Conservation (phyloP, 495 filamentous ascomycete genomes). For the Penicillium cataractarum region DNA sequence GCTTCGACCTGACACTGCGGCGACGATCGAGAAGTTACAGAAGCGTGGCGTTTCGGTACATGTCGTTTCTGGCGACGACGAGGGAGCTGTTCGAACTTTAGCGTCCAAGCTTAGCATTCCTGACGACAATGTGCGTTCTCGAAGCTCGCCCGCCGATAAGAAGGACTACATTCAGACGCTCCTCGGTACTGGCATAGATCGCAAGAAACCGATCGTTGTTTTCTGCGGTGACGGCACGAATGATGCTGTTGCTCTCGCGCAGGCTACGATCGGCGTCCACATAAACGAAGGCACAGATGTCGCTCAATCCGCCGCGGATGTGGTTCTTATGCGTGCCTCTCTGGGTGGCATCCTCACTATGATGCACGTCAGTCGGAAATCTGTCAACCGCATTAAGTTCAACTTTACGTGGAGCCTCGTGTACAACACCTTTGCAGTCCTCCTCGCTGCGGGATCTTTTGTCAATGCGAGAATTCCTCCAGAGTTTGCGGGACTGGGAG, state of each 20-base stretch:
- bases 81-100: constrained; percentile 57
- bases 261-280: constrained; percentile 75
- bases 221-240: constrained; percentile 85
- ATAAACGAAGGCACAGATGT: constrained; percentile 65
- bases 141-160: constrained; percentile 65
- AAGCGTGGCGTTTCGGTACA: constrained; percentile 61
- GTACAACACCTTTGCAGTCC: constrained; percentile 74
- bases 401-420: constrained; percentile 77
- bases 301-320: constrained; percentile 69
- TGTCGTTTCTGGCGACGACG: constrained; percentile 73
- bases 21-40: constrained; percentile 53
- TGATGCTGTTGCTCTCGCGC: constrained; percentile 73
- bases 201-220: constrained; percentile 49
- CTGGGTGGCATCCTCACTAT: constrained; percentile 60
- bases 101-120: constrained; percentile 59
- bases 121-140: constrained; percentile 44
- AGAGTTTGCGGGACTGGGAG: constrained; percentile 73
- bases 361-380: constrained; percentile 59
- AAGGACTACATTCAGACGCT: constrained; percentile 59
- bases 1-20: constrained; percentile 59
- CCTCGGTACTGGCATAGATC: constrained; percentile 10
- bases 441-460: constrained; percentile 73
- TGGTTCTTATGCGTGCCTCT: constrained; percentile 63
- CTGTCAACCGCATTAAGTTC: constrained; percentile 60
- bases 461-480: constrained; percentile 67